These are phyloP conservation scores for Cladobotryum protrusum DNA, from an alignment of 2,329 filamentous ascomycete species.

Conservation along the genomic window DNA sequence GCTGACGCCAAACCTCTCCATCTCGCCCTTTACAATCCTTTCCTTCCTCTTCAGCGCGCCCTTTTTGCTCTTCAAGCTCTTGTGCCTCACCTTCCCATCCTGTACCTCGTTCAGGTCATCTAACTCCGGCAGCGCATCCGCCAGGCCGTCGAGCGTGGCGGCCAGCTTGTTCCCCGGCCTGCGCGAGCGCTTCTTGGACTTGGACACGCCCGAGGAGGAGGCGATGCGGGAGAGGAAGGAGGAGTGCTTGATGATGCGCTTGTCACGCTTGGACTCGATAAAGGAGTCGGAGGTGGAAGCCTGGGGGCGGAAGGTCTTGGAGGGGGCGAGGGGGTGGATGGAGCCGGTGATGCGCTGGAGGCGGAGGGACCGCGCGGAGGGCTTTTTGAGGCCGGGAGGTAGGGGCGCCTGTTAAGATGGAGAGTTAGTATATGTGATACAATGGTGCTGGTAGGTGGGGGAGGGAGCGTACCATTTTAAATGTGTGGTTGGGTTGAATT, in stretches of 20 bases:
- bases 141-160: conserved; percentile 62
- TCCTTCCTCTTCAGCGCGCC: conserved; percentile 82
- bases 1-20: conserved; percentile 76
- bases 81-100: conserved; percentile 60
- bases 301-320: conserved; percentile 46
- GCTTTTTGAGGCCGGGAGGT: conserved; percentile 42
- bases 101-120: conserved; percentile 38
- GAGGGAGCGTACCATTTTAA: conserved; percentile 6
- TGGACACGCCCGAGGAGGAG: conserved; percentile 37
- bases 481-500: not conserved
- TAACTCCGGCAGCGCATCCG: conserved; percentile 69
- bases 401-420: conserved; percentile 21
- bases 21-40: conserved; percentile 71
- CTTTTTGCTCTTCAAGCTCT: conserved; percentile 66
- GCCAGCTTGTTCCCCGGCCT: too few relatives aligned
- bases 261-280: conserved; percentile 72
- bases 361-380: conserved; percentile 52
- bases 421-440: not conserved
- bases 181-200: conserved; percentile 30
- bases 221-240: conserved; percentile 71
- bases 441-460: fast-evolving
- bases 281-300: conserved; percentile 52
- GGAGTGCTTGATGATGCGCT: conserved; percentile 74
- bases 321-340: conserved; percentile 44
- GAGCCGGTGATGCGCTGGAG: conserved; percentile 43